Percentiles rank a stretch among this genome's conserved stretches.
Conservation (phyloP, 257 asterid species). For the Knoxia roxburghii region DNA sequence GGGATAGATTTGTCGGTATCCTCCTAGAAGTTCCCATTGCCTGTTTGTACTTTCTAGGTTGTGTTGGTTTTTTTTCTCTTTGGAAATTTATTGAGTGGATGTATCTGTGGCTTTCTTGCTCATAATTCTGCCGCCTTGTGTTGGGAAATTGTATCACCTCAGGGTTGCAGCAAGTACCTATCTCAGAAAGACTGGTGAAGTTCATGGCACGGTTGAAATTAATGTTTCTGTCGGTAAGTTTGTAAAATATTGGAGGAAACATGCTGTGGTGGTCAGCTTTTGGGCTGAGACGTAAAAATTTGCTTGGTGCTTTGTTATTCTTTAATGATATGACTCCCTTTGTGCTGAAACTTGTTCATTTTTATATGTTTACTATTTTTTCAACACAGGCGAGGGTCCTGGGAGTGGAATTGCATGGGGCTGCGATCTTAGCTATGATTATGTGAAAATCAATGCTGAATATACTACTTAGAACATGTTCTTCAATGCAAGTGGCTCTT, state of each 20-base stretch:
- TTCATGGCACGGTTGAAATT: slow-evolving; percentile 72
- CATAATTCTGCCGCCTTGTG: background rate
- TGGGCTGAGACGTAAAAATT: background rate
- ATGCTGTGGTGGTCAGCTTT: background rate
- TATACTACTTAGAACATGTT: slow-evolving; percentile 48
- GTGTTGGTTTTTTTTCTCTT: background rate
- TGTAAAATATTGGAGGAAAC: background rate
- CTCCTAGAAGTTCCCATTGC: background rate
- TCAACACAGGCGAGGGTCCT: slow-evolving; percentile 68
- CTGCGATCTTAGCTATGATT: slow-evolving; percentile 87
- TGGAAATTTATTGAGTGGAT: too few relatives aligned
- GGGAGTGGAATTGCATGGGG: slow-evolving; percentile 94
- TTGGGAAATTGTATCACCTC: slow-evolving; percentile 11
- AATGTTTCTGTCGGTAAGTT: slow-evolving; percentile 65
- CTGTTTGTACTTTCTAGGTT: background rate
- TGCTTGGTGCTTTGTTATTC: background rate
- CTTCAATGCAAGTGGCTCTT: background rate
- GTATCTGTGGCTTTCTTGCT: background rate
- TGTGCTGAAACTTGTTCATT: background rate
- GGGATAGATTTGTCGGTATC: background rate
- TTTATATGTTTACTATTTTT: background rate
- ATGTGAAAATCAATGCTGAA: slow-evolving; percentile 88
- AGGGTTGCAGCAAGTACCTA: slow-evolving; percentile 83
- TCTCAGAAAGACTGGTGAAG: slow-evolving; percentile 60
- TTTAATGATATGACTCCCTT: too few relatives aligned